Conservation (phyloP, 257 asterid genomes). For the Solanum dulcamara region DNA sequence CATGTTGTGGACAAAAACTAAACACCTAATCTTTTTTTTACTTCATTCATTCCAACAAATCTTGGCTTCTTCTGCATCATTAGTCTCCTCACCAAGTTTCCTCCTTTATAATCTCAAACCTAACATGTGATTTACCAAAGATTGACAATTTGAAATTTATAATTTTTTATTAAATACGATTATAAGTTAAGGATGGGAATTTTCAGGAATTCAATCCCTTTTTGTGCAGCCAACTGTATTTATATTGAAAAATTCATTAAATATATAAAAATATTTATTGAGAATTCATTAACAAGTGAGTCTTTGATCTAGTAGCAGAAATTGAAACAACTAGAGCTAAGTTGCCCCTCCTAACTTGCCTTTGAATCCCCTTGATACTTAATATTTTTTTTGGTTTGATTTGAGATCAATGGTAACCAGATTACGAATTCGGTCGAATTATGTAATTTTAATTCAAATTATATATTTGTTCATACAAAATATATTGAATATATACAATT, state of each 20-base stretch:
- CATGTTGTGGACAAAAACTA: background rate
- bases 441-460: too few species aligned
- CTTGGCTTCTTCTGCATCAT: background rate
- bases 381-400: too few species aligned
- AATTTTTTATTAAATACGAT: background rate
- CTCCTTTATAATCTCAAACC: background rate
- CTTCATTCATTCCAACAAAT: background rate
- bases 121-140: background rate
- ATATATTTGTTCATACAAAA: too few species aligned
- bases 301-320: background rate
- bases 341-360: too few species aligned
- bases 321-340: background rate
- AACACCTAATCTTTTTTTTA: background rate
- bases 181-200: background rate
- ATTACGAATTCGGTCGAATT: too few species aligned
- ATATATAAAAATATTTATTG: background rate
- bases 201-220: background rate
- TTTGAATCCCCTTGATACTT: too few species aligned
- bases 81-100: background rate
- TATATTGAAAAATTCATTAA: background rate
- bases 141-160: background rate
- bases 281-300: background rate
- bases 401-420: too few species aligned
- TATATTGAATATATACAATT: too few species aligned
- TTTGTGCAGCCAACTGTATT: background rate